A percentile compares a stretch with the other conserved stretches of the same genome.
These are phyloP conservation scores for Penicillium pancosmium DNA, from an alignment of 495 filamentous ascomycete genomes.

Conservation along the genomic window DNA sequence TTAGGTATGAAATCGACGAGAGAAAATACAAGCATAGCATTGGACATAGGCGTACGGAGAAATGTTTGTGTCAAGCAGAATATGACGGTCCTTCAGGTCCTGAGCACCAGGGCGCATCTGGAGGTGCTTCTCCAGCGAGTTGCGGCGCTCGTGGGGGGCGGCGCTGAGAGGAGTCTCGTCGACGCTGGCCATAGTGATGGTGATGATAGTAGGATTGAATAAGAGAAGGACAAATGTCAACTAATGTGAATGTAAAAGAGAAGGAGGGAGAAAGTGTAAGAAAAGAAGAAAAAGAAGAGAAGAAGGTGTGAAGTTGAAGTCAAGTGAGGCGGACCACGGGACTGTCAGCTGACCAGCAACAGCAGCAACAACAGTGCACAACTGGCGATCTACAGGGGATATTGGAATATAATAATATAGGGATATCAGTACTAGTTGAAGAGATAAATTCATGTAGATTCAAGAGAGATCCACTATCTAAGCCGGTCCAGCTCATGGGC, in stretches of 20 bases:
- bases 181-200: constrained; percentile 20
- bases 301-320: no score
- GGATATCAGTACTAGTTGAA: no score
- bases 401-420: no score
- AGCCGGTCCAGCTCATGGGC: constrained; percentile 1
- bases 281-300: neutral
- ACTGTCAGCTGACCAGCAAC: no score
- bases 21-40: neutral
- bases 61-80: constrained; percentile 70
- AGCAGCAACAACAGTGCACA: no score
- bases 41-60: constrained; percentile 54
- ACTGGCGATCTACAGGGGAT: no score
- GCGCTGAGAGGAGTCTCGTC: constrained; percentile 41
- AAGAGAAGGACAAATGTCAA: neutral
- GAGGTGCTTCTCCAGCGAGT: constrained; percentile 87
- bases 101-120: constrained; percentile 75
- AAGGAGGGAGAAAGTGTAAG: neutral
- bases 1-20: neutral
- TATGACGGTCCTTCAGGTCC: constrained; percentile 77
- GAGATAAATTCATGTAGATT: neutral
- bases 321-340: no score
- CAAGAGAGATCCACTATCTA: constrained; percentile 7
- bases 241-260: neutral
- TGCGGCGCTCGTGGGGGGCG: constrained; percentile 74
- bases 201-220: neutral